Percentiles rank a stretch among this genome's conserved stretches.
Evolutionary conservation across 1,284 basidiomycete genomes (phyloP).

Genomic region (Naganishia cerealis): DNA sequence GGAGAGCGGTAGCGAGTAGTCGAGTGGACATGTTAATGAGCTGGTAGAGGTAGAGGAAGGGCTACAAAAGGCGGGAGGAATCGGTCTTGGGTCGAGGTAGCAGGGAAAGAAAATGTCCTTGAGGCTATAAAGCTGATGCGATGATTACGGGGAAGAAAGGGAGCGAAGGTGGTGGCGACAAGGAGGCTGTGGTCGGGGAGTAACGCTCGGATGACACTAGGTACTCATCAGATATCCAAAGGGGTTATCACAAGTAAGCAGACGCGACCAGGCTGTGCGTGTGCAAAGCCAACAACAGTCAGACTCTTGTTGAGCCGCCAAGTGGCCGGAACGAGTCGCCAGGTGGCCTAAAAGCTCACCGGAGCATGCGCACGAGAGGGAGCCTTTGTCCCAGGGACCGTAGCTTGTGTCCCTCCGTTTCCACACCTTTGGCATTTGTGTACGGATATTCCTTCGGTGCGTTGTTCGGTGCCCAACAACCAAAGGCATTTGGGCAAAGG

Average conservation of each 20-base stretch:
- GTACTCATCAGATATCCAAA: background rate
- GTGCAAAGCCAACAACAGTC: background rate
- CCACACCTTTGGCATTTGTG: too few species aligned
- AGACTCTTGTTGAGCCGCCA: background rate
- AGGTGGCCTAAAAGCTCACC: background rate
- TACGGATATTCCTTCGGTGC: too few species aligned
- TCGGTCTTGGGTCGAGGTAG: background rate
- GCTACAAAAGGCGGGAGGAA: background rate
- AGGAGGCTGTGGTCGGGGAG: conserved; percentile 24
- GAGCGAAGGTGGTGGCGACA: background rate
- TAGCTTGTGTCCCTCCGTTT: too few species aligned
- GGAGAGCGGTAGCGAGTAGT: conserved; percentile 26
- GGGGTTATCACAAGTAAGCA: conserved; percentile 14
- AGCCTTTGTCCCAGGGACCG: too few species aligned
- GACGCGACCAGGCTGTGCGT: conserved; percentile 17
- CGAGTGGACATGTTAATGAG: conserved; percentile 23
- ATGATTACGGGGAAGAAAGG: background rate
- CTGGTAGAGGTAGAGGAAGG: background rate
- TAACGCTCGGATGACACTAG: conserved; percentile 11
- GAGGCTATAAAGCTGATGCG: conserved; percentile 20
- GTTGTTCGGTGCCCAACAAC: too few species aligned
- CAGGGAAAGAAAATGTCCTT: conserved; percentile 1
- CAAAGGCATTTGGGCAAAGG: conserved; percentile 1
- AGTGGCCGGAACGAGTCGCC: background rate
- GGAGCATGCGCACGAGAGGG: too few species aligned